Evolutionary conservation across 192 early-diverging fungal species (phyloP).

Genomic region (Coemansia sp.): DNA sequence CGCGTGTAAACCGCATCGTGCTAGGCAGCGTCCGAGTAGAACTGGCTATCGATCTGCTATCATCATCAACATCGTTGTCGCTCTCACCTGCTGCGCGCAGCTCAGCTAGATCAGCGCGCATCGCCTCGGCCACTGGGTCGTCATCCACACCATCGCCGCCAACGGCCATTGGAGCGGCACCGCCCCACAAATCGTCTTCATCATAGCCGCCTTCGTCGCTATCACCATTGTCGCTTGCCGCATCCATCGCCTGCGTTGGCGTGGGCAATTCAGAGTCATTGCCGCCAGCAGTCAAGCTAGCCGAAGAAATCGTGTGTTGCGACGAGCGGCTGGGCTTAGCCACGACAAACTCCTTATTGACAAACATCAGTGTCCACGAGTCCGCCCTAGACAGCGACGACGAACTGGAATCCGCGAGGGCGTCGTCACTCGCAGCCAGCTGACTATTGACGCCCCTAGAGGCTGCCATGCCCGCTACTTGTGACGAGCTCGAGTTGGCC

Average conservation of each 20-base stretch:
- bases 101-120: constrained; percentile 13
- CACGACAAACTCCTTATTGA: constrained; percentile 55
- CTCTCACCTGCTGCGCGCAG: background rate
- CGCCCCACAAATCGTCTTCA: constrained; percentile 20
- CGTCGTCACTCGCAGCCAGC: background rate
- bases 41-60: constrained; percentile 10
- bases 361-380: constrained; percentile 58
- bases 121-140: constrained; percentile 6
- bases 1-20: constrained; percentile 49
- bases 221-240: background rate
- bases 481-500: constrained; percentile 14
- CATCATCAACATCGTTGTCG: constrained; percentile 10
- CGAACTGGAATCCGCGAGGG: background rate
- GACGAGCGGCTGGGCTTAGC: constrained; percentile 10
- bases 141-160: background rate
- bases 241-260: background rate
- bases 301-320: constrained; percentile 1
- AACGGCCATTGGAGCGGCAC: constrained; percentile 3
- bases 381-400: constrained; percentile 27
- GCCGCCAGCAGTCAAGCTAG: background rate
- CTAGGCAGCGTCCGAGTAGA: constrained; percentile 28
- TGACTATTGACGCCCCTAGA: background rate
- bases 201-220: background rate
- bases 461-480: background rate
- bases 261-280: background rate